Base-by-base conservation (phyloP, 768 basidiomycete species). In the Hypholoma sublateritium region DNA sequence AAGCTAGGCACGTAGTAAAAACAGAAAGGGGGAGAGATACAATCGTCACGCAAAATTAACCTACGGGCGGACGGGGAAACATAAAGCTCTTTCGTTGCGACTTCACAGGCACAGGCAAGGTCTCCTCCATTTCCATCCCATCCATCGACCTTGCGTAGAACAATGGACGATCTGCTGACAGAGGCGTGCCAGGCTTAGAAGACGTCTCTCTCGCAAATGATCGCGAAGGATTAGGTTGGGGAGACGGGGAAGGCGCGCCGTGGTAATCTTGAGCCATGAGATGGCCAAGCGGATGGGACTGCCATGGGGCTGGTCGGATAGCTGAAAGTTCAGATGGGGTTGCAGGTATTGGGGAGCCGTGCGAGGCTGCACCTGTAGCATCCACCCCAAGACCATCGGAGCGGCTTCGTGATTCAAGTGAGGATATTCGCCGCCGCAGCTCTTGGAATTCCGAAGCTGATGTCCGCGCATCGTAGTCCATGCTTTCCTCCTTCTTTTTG, bases 31-130 rank as follows among this genome's bases (percentile, higher is more conserved):
- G 24, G 13, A 28, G 11, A 25, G 16, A 47, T 24, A 47, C 14
- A 47, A 22, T 28, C 12, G 22, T 16, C 14, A 47, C 25, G 25
- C 46, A 47, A n/a, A 28, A 47, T 25, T 14, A 22, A 28, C 25
- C 22, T 25, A 47, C 21, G 12, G 46, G 46, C 8, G 22, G 19
- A 25, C 46, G 54, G 8, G 56, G 57, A 35, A 59, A 62, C 50
- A 55, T 57, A 39, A 59, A 49, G 50, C 59, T 50, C 50, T 66
- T 66, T 35, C 65, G 57, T 55, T 64, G 65, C 12, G 63, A 62
- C 16, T 66, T 66, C 36, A 59, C 58, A 17, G 65, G 65, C 13
- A 66, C 51, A 17, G 63, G 65, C 2, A 59, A 51, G 51, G 25
- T 32, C 14, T 66, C 59, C n/a, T 64, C 59, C 12, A 59, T 21